A percentile compares a stretch with the other conserved stretches of the same genome.
These are phyloP conservation scores for Amanita jacksonii DNA, from an alignment of 768 basidiomycete species.

Conservation along the genomic window DNA sequence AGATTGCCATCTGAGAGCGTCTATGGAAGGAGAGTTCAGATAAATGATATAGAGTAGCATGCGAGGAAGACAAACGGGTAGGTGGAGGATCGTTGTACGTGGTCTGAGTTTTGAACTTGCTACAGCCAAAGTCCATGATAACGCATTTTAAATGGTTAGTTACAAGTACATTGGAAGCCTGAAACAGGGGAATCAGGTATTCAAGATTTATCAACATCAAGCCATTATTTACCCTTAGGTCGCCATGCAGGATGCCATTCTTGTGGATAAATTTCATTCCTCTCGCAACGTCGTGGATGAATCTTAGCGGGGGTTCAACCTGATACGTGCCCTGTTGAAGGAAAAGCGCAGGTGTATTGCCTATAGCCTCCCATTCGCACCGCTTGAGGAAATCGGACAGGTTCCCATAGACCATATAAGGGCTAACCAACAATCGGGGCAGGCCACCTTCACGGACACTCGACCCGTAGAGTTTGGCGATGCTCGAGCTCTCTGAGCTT, in stretches of 20 bases:
- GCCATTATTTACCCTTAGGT: slow-evolving; percentile 65
- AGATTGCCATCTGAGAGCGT: slow-evolving; percentile 54
- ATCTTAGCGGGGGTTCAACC: slow-evolving; percentile 41
- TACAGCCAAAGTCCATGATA: slow-evolving; percentile 79
- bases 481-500: slow-evolving; percentile 40
- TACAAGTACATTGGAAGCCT: slow-evolving; percentile 72
- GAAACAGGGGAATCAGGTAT: not conserved
- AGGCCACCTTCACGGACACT: slow-evolving; percentile 55
- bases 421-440: slow-evolving; percentile 70
- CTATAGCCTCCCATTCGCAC: slow-evolving; percentile 15
- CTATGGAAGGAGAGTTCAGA: not conserved
- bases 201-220: no score
- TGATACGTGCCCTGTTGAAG: slow-evolving; percentile 14
- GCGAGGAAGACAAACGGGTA: slow-evolving; percentile 25
- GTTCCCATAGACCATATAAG: slow-evolving; percentile 56
- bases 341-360: not conserved
- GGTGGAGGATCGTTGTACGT: slow-evolving; percentile 48
- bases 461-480: slow-evolving; percentile 66
- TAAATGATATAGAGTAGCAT: slow-evolving; percentile 30
- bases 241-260: slow-evolving; percentile 64
- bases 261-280: slow-evolving; percentile 79
- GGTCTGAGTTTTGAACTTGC: slow-evolving; percentile 67
- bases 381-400: slow-evolving; percentile 46
- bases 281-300: slow-evolving; percentile 65
- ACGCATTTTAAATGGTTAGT: slow-evolving; percentile 58